Conservation (phyloP, 2,329 filamentous ascomycete genomes). For the Beauveria medogensis region DNA sequence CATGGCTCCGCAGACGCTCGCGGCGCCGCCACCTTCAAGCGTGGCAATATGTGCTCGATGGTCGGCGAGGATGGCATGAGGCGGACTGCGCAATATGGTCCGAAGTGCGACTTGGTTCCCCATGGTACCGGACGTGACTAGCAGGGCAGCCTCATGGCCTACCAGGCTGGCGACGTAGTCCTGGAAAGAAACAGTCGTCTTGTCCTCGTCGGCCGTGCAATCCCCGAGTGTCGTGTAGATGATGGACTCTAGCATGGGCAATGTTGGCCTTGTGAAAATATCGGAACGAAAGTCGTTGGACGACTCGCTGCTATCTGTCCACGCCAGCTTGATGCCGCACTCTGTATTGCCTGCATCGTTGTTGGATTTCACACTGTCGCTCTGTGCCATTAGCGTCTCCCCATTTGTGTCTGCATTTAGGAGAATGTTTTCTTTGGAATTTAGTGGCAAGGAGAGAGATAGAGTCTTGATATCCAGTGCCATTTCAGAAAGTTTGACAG, state of each 20-base stretch:
- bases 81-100: conserved; percentile 62
- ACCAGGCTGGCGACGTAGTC: conserved; percentile 59
- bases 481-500: not conserved
- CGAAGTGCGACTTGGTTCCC: conserved; percentile 75
- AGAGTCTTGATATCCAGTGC: not conserved
- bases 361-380: not conserved
- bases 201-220: conserved; percentile 9
- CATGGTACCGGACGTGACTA: conserved; percentile 80
- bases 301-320: not conserved
- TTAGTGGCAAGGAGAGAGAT: not conserved
- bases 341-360: not conserved
- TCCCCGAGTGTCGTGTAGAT: conserved; percentile 7
- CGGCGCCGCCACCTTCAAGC: conserved; percentile 55
- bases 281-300: conserved; percentile 8
- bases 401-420: not conserved
- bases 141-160: conserved; percentile 60
- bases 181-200: conserved; percentile 44
- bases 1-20: conserved; percentile 60
- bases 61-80: conserved; percentile 68
- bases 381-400: not conserved
- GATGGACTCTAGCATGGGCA: conserved; percentile 11
- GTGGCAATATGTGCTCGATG: conserved; percentile 65
- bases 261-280: conserved; percentile 10
- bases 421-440: not conserved
- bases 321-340: not conserved